Evolutionary conservation across 1,284 basidiomycete genomes (phyloP).

Genomic region (Moesziomyces sp.): DNA sequence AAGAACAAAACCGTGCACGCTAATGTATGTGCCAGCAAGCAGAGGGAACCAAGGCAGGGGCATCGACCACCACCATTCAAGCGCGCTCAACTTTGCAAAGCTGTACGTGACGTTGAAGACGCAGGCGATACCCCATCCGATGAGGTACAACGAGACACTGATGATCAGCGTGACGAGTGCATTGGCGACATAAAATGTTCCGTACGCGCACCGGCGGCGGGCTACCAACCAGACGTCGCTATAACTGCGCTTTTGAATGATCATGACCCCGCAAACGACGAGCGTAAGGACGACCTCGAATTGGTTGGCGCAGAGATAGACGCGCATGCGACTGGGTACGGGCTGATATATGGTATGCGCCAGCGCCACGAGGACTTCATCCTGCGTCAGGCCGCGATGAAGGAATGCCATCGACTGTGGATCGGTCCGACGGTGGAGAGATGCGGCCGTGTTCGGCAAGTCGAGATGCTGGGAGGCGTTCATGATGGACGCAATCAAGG

Average conservation of each 20-base stretch:
- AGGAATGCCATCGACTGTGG: constrained; percentile 1
- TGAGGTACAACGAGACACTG: constrained; percentile 5
- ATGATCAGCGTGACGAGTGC: constrained; percentile 3
- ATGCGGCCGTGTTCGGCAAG: neutral
- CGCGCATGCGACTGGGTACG: neutral
- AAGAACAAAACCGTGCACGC: constrained; percentile 14
- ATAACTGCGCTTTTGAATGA: constrained; percentile 5
- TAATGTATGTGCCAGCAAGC: constrained; percentile 1
- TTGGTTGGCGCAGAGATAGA: constrained; percentile 7
- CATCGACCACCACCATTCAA: constrained; percentile 16
- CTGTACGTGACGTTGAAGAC: neutral
- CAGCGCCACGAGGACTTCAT: neutral
- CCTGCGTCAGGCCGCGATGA: constrained; percentile 4
- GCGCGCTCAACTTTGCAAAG: neutral
- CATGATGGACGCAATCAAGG: no score
- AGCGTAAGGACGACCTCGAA: constrained; percentile 5
- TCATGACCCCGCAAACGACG: neutral
- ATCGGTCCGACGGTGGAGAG: neutral
- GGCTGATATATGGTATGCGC: constrained; percentile 1
- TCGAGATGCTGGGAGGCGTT: no score
- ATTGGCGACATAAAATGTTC: constrained; percentile 7
- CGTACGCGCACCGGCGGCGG: neutral
- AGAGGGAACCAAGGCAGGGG: constrained; percentile 13
- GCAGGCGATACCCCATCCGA: constrained; percentile 1
- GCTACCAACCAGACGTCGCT: constrained; percentile 15